Evolutionary conservation across 768 basidiomycete genomes (phyloP).

Genomic region (Calvatia gigantea): DNA sequence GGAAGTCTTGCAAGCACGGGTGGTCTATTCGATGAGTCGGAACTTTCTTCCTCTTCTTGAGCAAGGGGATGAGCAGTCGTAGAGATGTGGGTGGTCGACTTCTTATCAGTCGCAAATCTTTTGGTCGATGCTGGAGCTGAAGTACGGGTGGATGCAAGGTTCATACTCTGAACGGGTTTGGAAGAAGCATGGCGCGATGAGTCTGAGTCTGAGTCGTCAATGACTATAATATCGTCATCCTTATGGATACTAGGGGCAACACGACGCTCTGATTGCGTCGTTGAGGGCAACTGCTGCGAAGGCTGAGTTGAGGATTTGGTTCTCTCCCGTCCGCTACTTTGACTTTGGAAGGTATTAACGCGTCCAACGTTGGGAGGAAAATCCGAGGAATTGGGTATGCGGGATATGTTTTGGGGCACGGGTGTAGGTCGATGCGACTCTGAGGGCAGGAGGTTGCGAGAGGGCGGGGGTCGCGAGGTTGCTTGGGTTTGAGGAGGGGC

Average conservation of each 20-base stretch:
- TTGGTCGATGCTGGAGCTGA: background rate
- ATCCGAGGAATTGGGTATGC: background rate
- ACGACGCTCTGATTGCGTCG: background rate
- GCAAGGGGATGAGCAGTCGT: background rate
- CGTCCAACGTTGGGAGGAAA: background rate
- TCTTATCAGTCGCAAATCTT: background rate
- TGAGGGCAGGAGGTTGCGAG: background rate
- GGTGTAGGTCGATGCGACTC: background rate
- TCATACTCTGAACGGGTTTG: background rate
- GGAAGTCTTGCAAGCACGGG: background rate
- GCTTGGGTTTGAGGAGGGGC: background rate
- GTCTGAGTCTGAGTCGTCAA: conserved; percentile 1
- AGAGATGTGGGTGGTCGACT: background rate
- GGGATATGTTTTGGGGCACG: background rate
- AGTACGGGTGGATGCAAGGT: background rate
- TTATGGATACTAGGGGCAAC: background rate
- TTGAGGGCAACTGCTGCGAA: background rate
- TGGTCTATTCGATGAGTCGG: background rate
- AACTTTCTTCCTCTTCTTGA: conserved; percentile 6
- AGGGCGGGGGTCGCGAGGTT: background rate
- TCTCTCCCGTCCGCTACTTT: background rate
- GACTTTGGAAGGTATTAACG: background rate
- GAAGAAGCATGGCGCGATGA: background rate
- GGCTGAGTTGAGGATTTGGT: background rate
- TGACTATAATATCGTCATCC: background rate